Conservation (phyloP, 2,329 filamentous ascomycete species). For the Cordyceps fumosorosea region DNA sequence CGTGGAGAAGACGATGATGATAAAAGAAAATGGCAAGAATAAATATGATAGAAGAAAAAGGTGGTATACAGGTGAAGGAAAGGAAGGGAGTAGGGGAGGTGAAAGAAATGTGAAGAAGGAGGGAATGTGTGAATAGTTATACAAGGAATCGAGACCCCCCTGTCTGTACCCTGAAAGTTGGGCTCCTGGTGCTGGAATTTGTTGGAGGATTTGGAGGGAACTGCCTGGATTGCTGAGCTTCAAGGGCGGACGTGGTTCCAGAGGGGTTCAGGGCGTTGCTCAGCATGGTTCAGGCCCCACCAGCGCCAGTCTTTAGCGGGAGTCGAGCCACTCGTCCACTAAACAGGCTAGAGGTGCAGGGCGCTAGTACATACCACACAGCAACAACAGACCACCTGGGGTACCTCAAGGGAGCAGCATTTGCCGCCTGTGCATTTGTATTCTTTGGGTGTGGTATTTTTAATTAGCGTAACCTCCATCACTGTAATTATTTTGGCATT, state of each 20-base stretch:
- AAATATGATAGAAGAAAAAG: not conserved
- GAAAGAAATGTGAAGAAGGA: not conserved
- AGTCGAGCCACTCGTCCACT: not conserved
- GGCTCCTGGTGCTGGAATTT: constrained; percentile 3
- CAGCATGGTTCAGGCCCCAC: not conserved
- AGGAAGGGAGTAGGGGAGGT: not conserved
- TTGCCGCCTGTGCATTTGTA: not conserved
- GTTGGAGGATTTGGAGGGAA: not conserved
- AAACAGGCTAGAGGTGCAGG: constrained; percentile 9
- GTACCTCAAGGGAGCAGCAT: not conserved
- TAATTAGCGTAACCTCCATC: too few relatives aligned
- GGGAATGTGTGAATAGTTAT: constrained; percentile 9
- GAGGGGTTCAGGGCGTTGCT: not conserved
- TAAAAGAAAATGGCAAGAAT: not conserved
- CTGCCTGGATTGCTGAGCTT: not conserved
- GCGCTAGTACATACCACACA: not conserved
- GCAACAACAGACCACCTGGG: not conserved
- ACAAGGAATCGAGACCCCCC: not conserved
- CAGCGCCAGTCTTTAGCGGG: not conserved
- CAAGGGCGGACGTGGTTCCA: not conserved
- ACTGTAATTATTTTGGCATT: not conserved
- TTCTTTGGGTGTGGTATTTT: too few relatives aligned
- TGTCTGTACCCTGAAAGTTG: not conserved
- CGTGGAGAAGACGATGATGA: not conserved
- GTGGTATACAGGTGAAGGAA: not conserved